phyloP scores from a whole-genome alignment of 2,329 filamentous ascomycete species.

The Ophiostoma ulmi region DNA sequence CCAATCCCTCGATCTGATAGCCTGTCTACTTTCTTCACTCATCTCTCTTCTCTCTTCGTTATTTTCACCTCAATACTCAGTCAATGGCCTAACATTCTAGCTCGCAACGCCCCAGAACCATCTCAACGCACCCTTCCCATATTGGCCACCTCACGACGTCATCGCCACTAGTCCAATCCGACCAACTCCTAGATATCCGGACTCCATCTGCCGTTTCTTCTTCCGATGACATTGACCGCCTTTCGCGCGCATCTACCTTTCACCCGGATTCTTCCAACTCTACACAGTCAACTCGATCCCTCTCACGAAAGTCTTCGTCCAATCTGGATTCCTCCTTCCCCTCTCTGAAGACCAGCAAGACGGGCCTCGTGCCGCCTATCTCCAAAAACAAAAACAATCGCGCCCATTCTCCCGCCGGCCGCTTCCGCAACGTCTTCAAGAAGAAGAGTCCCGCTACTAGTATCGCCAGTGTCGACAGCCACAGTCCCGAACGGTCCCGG shows the following conservation, averaged over 20 bases:
- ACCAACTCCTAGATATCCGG: constrained; percentile 45
- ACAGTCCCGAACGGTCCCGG: constrained; percentile 33
- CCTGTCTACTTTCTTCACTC: neutral
- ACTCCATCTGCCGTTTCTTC: neutral
- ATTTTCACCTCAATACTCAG: neutral
- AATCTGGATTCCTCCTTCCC: constrained; percentile 36
- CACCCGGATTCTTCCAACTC: constrained; percentile 29
- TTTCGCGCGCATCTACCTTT: constrained; percentile 39
- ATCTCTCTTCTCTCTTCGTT: neutral
- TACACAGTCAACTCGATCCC: too few species aligned
- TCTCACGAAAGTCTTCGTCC: constrained; percentile 26
- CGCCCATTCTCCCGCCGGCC: constrained; percentile 64
- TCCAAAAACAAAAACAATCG: constrained; percentile 47
- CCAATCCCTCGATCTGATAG: neutral
- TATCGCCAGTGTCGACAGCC: constrained; percentile 40
- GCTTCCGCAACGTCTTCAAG: constrained; percentile 66
- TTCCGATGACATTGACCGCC: constrained; percentile 29
- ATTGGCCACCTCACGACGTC: constrained; percentile 64
- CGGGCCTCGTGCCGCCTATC: constrained; percentile 40
- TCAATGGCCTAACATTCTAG: neutral
- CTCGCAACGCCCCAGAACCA: constrained; percentile 23
- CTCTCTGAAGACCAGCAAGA: constrained; percentile 34
- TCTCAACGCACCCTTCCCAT: constrained; percentile 59
- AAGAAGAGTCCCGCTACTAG: constrained; percentile 44
- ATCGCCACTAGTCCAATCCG: constrained; percentile 60